These are phyloP conservation scores for Trichophyton verrucosum DNA, from an alignment of 2,329 filamentous ascomycete genomes.

Conservation along the genomic window DNA sequence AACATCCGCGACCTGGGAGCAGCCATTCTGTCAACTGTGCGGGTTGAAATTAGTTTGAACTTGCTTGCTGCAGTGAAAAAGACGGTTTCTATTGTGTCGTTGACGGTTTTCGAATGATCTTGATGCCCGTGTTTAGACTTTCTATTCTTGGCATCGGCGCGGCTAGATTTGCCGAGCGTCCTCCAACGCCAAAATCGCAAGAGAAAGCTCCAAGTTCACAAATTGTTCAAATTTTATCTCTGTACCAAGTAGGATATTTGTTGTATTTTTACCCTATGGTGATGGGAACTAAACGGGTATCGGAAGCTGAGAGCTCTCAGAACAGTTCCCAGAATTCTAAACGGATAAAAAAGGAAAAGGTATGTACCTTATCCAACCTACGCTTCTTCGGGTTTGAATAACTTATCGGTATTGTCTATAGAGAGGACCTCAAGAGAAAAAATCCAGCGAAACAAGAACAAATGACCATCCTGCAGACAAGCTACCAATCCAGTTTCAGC, in stretches of 20 bases:
- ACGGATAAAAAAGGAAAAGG: conserved; percentile 8
- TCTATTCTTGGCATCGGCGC: neutral
- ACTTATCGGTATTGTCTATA: neutral
- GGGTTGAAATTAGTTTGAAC: neutral
- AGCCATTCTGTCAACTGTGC: conserved; percentile 28
- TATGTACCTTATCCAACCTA: neutral
- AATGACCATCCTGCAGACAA: neutral
- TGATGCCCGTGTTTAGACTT: neutral
- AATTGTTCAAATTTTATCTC: neutral
- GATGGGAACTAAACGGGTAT: conserved; percentile 8
- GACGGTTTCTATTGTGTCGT: neutral
- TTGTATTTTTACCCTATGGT: neutral
- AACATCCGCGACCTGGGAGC: conserved; percentile 42
- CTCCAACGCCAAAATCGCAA: neutral
- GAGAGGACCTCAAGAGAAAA: neutral
- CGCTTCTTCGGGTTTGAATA: neutral
- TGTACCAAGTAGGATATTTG: neutral
- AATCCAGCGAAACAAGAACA: neutral
- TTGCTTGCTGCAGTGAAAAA: neutral
- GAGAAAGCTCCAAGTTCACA: neutral
- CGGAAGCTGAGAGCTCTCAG: conserved; percentile 3
- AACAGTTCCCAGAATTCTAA: neutral
- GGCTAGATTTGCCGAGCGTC: neutral
- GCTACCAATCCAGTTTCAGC: conserved; percentile 10
- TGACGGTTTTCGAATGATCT: neutral